Evolutionary conservation across 2,329 filamentous ascomycete species (phyloP).

Genomic region (Aspergillus candidus): DNA sequence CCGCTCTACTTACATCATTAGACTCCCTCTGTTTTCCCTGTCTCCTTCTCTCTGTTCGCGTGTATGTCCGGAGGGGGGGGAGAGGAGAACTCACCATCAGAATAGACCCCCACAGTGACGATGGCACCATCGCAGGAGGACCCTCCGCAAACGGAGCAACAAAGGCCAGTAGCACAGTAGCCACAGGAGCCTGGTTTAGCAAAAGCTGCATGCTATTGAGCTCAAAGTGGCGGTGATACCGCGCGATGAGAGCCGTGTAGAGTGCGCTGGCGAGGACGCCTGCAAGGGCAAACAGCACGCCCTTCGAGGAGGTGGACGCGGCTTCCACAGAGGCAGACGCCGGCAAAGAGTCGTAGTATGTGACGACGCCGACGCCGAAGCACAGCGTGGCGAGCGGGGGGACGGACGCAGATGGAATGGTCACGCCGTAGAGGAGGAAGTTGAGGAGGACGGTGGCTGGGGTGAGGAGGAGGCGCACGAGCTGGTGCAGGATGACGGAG

Average conservation of each 20-base stretch:
- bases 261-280: slow-evolving; percentile 17
- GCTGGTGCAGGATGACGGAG: slow-evolving; percentile 19
- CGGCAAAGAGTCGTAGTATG: slow-evolving; percentile 16
- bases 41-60: too few species aligned
- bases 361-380: slow-evolving; percentile 15
- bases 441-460: slow-evolving; percentile 15
- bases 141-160: slow-evolving; percentile 14
- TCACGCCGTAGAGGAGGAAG: slow-evolving; percentile 14
- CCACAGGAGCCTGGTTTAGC: slow-evolving; percentile 17
- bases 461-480: slow-evolving; percentile 16
- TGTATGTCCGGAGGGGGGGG: too few species aligned
- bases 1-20: slow-evolving; percentile 12
- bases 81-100: slow-evolving; percentile 6
- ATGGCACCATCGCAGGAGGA: slow-evolving; percentile 10
- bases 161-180: slow-evolving; percentile 13
- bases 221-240: slow-evolving; percentile 15
- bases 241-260: slow-evolving; percentile 16
- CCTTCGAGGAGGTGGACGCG: slow-evolving; percentile 9
- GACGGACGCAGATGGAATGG: slow-evolving; percentile 11
- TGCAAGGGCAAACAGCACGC: slow-evolving; percentile 14
- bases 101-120: slow-evolving; percentile 13
- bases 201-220: slow-evolving; percentile 20
- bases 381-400: slow-evolving; percentile 13
- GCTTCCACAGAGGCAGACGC: slow-evolving; percentile 5
- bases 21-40: too few species aligned